Evolutionary conservation across 2,329 filamentous ascomycete species (phyloP).

Genomic region (Blumeriella jaapii): DNA sequence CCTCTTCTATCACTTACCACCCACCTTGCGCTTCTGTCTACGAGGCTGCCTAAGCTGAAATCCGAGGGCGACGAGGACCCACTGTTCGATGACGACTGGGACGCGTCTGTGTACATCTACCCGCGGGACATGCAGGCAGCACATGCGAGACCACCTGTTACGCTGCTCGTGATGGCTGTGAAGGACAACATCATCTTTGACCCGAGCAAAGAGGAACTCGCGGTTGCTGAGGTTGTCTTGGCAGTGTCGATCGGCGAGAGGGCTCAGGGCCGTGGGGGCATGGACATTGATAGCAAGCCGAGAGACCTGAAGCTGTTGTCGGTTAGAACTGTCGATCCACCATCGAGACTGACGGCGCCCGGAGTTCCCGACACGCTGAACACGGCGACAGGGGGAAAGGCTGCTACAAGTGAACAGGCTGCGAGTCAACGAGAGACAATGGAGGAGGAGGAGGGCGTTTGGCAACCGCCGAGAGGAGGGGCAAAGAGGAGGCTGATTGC

Average conservation of each 20-base stretch:
- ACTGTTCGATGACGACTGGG: constrained; percentile 97
- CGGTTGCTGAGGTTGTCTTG: constrained; percentile 80
- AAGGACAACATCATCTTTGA: constrained; percentile 90
- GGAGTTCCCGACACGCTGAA: constrained; percentile 56
- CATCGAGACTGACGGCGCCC: constrained; percentile 59
- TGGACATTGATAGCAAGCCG: constrained; percentile 27
- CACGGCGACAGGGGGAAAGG: constrained; percentile 35
- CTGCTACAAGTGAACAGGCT: constrained; percentile 31
- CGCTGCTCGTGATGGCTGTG: constrained; percentile 78
- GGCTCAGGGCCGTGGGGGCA: constrained; percentile 24
- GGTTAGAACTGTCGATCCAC: constrained; percentile 63
- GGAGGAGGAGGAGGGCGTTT: constrained; percentile 57
- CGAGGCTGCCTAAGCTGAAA: constrained; percentile 71
- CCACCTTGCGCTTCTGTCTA: constrained; percentile 83
- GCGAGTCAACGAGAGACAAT: constrained; percentile 39
- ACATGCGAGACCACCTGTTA: constrained; percentile 62
- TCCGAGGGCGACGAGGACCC: constrained; percentile 92
- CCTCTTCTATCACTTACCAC: constrained; percentile 87
- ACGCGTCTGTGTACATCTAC: constrained; percentile 68
- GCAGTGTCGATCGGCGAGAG: constrained; percentile 65
- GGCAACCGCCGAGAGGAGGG: constrained; percentile 76
- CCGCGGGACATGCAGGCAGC: constrained; percentile 17
- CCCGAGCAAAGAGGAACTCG: constrained; percentile 79
- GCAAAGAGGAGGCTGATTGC: constrained; percentile 64
- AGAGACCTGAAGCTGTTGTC: constrained; percentile 49